phyloP scores from a whole-genome alignment of 768 basidiomycete species.

The Russula compacta region DNA sequence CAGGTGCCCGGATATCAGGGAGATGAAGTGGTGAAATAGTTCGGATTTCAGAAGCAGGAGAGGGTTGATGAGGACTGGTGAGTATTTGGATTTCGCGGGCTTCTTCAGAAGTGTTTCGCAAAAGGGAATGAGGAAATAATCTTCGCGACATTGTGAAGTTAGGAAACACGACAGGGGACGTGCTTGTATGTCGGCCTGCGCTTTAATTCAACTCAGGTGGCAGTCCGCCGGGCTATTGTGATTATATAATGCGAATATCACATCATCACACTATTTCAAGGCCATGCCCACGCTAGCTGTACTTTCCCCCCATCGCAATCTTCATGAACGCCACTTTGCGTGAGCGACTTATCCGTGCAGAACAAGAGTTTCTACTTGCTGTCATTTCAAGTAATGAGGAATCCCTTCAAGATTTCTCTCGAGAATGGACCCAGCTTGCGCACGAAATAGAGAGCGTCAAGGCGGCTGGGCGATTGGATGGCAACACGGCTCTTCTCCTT shows the following conservation, averaged over 20 bases:
- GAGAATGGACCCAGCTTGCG: background rate
- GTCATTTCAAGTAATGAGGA: background rate
- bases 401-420: background rate
- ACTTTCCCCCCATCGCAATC: background rate
- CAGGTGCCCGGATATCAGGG: background rate
- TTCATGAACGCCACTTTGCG: slow-evolving; percentile 2
- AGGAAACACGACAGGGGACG: too few relatives aligned
- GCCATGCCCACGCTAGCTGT: too few relatives aligned
- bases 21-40: background rate
- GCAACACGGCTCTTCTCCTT: background rate
- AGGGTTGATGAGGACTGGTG: accelerated
- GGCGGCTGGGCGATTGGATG: background rate
- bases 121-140: background rate
- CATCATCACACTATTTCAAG: background rate
- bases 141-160: background rate
- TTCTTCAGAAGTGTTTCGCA: background rate
- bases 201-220: too few relatives aligned
- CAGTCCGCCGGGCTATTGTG: slow-evolving; percentile 1
- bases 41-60: background rate
- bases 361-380: slow-evolving; percentile 5
- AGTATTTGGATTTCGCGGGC: background rate
- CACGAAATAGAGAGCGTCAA: background rate
- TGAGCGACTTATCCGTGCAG: background rate
- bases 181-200: too few relatives aligned
- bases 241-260: background rate